Base-by-base conservation (phyloP, 768 basidiomycete genomes). In the Calvatia gigantea region DNA sequence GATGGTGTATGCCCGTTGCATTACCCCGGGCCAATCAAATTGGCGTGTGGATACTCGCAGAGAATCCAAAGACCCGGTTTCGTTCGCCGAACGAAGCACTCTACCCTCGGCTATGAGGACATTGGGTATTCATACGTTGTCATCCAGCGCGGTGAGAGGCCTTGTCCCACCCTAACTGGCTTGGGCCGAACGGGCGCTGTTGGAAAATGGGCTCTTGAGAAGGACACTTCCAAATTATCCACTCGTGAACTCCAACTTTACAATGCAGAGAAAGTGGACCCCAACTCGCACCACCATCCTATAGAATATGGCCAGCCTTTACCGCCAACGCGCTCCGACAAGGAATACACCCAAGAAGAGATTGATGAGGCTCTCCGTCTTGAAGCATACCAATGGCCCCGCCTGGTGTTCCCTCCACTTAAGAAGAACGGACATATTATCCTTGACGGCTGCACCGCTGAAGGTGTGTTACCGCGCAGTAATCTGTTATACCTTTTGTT, bases 391-490 rank as follows among this genome's bases (percentile, higher is more conserved):
- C 71, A 75, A 41, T 97, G 96, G 96, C 92, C 96, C 33, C 83
- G 97, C 52, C 78, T 98, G 31, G 81, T 98, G 48, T 89, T 92
- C 61, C 86, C 94, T n/a, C 96, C 97, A 28, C 66, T 97, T 65
- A 97, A 97, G 70, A 84, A 85, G 58, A 88, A 85, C 61, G 95
- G 95, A 0, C 96, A 98, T 68, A 82, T 98, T 60, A 87, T 94
- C 47, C 74, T 98, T 56, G 96, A 98, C 68, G 83, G 86, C 7
- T 99, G 97, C 67, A 87, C 87, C 11, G 65, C 82, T 1, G 81
- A 90, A 75, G 95, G 95, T 91, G 54, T 57, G 75, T 65, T 21
- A 31, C 21, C 32, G 3, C 28, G 27, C 12, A 27, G 6, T 41
- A 42, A 35, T n/a, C 9, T 31, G 15, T 9, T n/a, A 55, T 45